Conservation (phyloP, 1,139 yeast genomes). For the Magnusiomyces suaveolens region DNA sequence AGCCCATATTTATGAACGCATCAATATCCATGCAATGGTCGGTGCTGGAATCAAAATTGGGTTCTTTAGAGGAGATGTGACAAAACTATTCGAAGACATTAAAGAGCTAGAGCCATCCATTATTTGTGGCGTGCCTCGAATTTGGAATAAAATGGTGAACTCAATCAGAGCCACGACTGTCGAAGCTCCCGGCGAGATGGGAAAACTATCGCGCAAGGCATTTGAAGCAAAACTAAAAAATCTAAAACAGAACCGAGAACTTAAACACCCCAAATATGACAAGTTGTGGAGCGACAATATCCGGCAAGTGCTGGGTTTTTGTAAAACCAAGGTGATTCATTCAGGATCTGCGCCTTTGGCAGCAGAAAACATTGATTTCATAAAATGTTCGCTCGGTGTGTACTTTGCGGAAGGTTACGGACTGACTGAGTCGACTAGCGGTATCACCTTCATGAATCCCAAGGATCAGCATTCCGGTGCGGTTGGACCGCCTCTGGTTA, state of each 20-base stretch:
- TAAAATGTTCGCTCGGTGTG: constrained; percentile 51
- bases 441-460: constrained; percentile 42
- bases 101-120: constrained; percentile 44
- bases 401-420: constrained; percentile 70
- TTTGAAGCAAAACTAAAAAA: constrained; percentile 34
- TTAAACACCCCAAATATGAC: constrained; percentile 38
- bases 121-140: constrained; percentile 55
- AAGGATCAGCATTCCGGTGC: constrained; percentile 43
- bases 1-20: constrained; percentile 60
- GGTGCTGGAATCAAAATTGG: constrained; percentile 34
- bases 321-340: constrained; percentile 36
- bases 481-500: constrained; percentile 50
- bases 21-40: constrained; percentile 20
- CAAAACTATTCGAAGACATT: constrained; percentile 47
- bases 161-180: constrained; percentile 36
- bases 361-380: constrained; percentile 47
- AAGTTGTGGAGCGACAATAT: constrained; percentile 42
- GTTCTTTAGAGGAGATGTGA: constrained; percentile 39
- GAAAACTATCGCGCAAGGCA: constrained; percentile 30
- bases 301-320: constrained; percentile 49
- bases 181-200: constrained; percentile 16
- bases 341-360: constrained; percentile 74
- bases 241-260: constrained; percentile 33
- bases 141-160: constrained; percentile 53
- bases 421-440: constrained; percentile 66